Base-by-base conservation (phyloP, 371 early-diverging fungal genomes). In the Circinella minor region DNA sequence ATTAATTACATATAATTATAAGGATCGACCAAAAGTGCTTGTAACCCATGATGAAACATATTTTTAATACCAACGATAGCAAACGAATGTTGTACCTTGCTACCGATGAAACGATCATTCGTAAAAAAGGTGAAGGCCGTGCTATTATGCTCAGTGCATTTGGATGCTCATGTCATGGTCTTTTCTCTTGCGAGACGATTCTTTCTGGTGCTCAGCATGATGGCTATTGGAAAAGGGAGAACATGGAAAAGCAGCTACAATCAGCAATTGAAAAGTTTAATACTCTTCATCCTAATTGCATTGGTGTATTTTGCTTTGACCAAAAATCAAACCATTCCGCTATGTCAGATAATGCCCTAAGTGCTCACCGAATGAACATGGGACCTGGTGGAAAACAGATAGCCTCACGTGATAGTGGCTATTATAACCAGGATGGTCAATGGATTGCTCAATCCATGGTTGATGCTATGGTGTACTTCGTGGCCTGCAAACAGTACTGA, bases 41-140 rank as follows among this genome's bases (percentile, higher is more conserved):
- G 69, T 63, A 17, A 69, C 69, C n/a, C 57, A 71, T 55, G 66
- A 66, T 46, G 67, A 67, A 18, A 27, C 57, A 17, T 66, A 57
- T 11, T 71, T 71, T 34, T 66, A 71, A 71, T 34, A 17, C 67
- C 0, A 71, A 66, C 0, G 67, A 71, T 18, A 61, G 67, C 1
- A 66, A 54, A 47, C 10, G 36, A 13, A 34, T 38, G 0, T 8
- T 61, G 2, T 66, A 66, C 62, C 14, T 71, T 15, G 18, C 8
- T 4, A 36, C 37, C 8, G 62, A 43, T 7, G 55, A 66, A 55
- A 36, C 7, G 5, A 18, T 36, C 17, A 36, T 69, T 59, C 6
- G 0, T 34, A 64, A 64, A 10, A 62, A 63, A 17, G 69, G 69
- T 15, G 51, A 46, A 6, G 61, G 62, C 54, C 18, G 57, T 9